phyloP scores from a whole-genome alignment of 257 asterid genomes.

The Fraxinus anomala region DNA sequence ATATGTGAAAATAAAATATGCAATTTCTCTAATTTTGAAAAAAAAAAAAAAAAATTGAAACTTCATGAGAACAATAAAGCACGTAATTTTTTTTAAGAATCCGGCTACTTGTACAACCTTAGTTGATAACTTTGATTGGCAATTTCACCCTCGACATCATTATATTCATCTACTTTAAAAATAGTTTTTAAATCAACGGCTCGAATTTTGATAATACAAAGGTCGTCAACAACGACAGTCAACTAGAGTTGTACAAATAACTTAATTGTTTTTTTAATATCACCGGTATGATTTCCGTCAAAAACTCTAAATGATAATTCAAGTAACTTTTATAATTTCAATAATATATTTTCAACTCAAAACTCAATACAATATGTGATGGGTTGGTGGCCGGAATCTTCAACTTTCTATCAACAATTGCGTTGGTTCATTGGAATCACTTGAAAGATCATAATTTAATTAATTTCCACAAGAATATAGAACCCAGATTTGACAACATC shows the following conservation, averaged over 20 bases:
- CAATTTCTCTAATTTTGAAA: neutral
- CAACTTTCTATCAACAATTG: neutral
- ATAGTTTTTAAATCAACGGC: too few relatives aligned
- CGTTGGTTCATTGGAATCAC: neutral
- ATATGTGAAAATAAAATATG: too few relatives aligned
- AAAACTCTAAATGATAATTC: neutral
- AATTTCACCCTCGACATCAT: too few relatives aligned
- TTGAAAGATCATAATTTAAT: neutral
- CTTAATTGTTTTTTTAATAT: neutral
- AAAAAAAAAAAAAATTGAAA: too few relatives aligned
- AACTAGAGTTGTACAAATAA: too few relatives aligned
- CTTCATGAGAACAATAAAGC: neutral
- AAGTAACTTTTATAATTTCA: neutral
- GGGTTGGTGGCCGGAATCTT: neutral
- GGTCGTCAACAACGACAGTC: too few relatives aligned
- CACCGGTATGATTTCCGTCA: neutral
- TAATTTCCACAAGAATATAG: neutral
- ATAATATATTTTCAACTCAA: neutral
- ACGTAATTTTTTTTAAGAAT: neutral
- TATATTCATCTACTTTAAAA: too few relatives aligned
- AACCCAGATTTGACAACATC: neutral
- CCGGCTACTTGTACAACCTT: too few relatives aligned
- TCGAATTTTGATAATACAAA: too few relatives aligned
- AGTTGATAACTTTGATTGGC: too few relatives aligned
- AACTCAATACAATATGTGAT: neutral